Evolutionary conservation across 305 asterid species (phyloP).

Genomic region (Fraxinus sp.): DNA sequence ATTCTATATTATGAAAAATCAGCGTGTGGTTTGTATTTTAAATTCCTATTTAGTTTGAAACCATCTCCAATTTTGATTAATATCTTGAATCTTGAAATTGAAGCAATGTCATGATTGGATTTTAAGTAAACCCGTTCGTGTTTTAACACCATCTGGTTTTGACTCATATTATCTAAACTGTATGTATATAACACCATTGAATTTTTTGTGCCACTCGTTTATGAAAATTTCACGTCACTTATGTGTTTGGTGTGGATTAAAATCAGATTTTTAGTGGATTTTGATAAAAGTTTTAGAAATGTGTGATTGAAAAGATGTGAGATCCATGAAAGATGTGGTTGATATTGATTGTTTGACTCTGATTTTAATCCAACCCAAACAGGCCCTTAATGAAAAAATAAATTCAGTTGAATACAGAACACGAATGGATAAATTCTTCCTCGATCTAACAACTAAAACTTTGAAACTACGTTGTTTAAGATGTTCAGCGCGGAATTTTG

Average conservation of each 20-base stretch:
- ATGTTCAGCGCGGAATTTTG: constrained; percentile 23
- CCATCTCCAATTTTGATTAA: background rate
- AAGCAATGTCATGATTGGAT: constrained; percentile 25
- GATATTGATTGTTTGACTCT: too few species aligned
- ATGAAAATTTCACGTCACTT: background rate
- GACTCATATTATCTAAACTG: constrained; percentile 26
- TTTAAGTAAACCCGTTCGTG: constrained; percentile 4
- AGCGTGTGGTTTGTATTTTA: constrained; percentile 31
- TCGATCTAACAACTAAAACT: background rate
- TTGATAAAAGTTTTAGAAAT: too few species aligned
- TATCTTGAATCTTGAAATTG: background rate
- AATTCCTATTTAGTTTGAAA: constrained; percentile 2
- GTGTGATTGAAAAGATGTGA: too few species aligned
- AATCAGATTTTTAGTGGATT: too few species aligned
- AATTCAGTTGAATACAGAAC: background rate
- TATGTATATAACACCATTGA: constrained; percentile 23
- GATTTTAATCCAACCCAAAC: too few species aligned
- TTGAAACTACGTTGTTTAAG: background rate
- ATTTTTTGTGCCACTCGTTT: background rate
- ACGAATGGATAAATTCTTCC: background rate
- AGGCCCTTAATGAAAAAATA: background rate
- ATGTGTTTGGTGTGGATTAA: too few species aligned
- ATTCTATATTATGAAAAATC: background rate
- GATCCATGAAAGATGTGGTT: too few species aligned
- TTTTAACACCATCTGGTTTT: constrained; percentile 21